phyloP scores from a whole-genome alignment of 768 basidiomycete species.

The Boletus eberwhitei region DNA sequence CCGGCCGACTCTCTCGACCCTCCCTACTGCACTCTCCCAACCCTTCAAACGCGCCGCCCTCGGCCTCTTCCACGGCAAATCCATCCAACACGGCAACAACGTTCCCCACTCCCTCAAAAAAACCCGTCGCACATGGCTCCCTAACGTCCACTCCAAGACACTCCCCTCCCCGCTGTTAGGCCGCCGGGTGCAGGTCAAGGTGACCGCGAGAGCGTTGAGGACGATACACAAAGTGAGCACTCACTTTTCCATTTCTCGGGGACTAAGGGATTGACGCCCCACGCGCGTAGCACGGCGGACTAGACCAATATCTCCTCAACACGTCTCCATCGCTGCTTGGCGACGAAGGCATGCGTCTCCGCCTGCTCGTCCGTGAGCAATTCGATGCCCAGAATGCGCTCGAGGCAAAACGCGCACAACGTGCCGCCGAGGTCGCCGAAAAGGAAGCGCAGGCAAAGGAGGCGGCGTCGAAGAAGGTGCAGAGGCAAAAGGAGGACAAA shows the following conservation, averaged over 20 bases:
- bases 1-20: conserved; percentile 8
- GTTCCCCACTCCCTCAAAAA: conserved; percentile 88
- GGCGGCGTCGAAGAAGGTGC: conserved; percentile 4
- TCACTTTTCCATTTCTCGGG: background rate
- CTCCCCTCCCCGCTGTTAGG: conserved; percentile 65
- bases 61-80: conserved; percentile 82
- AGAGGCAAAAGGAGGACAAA: conserved; percentile 7
- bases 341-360: conserved; percentile 43
- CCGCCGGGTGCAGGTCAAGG: conserved; percentile 56
- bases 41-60: conserved; percentile 80
- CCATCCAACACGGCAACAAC: conserved; percentile 80
- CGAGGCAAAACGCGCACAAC: conserved; percentile 17
- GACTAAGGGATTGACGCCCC: background rate
- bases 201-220: conserved; percentile 73
- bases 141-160: conserved; percentile 79
- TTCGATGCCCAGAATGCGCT: conserved; percentile 20
- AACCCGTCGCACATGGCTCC: conserved; percentile 84
- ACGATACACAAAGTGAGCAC: conserved; percentile 70
- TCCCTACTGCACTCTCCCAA: conserved; percentile 43
- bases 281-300: conserved; percentile 52
- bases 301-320: conserved; percentile 64
- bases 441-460: conserved; percentile 11
- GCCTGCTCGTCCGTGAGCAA: conserved; percentile 38
- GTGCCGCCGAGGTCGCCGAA: conserved; percentile 20
- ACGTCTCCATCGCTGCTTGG: conserved; percentile 39